Evolutionary conservation across 352 stramenopile species (phyloP), one percentile per base, ranked within the genome.

Genomic region (Elongisporangium senticosum): DNA sequence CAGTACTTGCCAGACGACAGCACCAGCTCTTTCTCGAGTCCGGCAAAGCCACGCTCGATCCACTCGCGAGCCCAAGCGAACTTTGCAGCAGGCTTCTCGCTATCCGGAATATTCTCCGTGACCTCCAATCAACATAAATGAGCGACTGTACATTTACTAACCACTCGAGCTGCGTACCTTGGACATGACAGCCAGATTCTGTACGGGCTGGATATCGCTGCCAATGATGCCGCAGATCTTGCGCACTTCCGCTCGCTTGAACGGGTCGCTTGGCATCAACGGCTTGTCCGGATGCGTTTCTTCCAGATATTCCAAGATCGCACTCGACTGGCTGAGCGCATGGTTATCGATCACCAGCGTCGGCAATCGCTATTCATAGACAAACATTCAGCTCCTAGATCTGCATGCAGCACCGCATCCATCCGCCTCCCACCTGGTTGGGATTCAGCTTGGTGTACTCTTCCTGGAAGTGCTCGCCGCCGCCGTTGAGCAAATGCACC

Each of bases 271-370:
- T 5, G 91, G 92, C 54, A 98, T 68, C 52, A 98, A 61, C 23
- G 75, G 67, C 26, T 74, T 67, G 59, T 81, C 61, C 1, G 87
- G 71, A 64, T 87, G 91, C 23, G 77, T 87, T 55, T 92, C 78
- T 47, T 98, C 91, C 13, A 98, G 65, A 65, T 98, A 98, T 64
- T 98, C 90, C 61, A 98, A 77, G 57, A 98, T 98, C 13, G 91
- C 89, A 33, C 87, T 62, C 0, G 84, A 97, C 65, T 98, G 93
- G 33, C 85, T 79, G 8, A 94, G 68, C 20, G 73, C 61, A 21
- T 75, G 69, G 49, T 75, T 77, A 22, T 90, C 81, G 61, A 93
- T 95, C 60, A 92, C 70, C 19, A 98, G 68, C 39, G 80, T 64
- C 7, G 95, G 92, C 24, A 93, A 49, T 43, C 83, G 83, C 75